Base-by-base conservation (phyloP, 768 basidiomycete genomes). In the Termitomyces sp. region DNA sequence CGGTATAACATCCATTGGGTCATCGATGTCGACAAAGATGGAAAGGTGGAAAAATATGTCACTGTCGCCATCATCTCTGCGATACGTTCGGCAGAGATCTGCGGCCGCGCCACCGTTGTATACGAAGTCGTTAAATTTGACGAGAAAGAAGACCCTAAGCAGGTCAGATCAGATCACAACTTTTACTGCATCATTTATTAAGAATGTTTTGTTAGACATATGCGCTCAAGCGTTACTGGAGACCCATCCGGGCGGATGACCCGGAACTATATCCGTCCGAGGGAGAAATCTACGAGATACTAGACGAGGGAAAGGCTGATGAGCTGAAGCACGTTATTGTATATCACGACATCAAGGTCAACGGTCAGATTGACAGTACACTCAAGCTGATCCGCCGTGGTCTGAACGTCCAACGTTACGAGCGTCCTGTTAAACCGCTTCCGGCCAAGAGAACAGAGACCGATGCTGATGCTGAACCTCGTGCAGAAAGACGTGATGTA, bases 221-320 rank as follows among this genome's bases (percentile, higher is more conserved):
- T 28, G 58, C 40, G 4, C 39, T 59, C 7, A 59, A 59, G 50
- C 58, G 59, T 15, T 60, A 60, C 15, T 60, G 59, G 59, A 53
- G 59, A 35, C 54, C 59, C 7, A 20, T 55, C 28, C 5, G 20
- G 4, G 0, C 20, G 4, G 22, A 24, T 8, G 15, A 45, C 20
- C 7, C 44, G 12, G 35, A 38, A 0, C 11, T 20, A 33, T 38
- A 53, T 15, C 52, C 44, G 7, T n/a, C 38, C 15, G 58, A 59
- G 50, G 45, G 55, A 13, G 0, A 40, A 12, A 55, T 61, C 9
- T 50, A 55, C 38, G 40, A 56, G 1, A 40, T 61, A 20, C 16
- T 61, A 28, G 49, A 56, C 22, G 3, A 49, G 2, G 24, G 24
- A 22, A 1, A 52, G 3, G 11, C 6, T 1, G 16, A 32, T 6